These are phyloP conservation scores for Bacidia gigantensis DNA, from an alignment of 495 filamentous ascomycete genomes.

Conservation along the genomic window DNA sequence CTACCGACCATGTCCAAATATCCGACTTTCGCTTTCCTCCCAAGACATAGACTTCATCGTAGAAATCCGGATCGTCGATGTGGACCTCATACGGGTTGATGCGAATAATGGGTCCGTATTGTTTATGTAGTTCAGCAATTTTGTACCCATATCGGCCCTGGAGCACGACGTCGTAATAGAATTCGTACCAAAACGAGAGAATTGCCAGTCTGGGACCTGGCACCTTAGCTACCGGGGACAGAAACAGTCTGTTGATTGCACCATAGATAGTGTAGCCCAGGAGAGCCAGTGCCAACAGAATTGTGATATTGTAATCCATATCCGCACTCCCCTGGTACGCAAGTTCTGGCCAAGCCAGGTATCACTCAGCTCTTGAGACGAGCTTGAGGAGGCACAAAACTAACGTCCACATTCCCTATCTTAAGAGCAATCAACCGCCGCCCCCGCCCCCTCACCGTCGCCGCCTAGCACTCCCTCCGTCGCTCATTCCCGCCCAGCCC, in stretches of 20 bases:
- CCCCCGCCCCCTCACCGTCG: not conserved
- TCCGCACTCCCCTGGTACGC: not conserved
- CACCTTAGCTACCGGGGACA: slow-evolving; percentile 24
- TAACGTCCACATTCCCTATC: too few species aligned
- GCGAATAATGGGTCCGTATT: slow-evolving; percentile 29
- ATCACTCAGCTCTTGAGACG: too few species aligned
- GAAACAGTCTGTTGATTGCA: not conserved
- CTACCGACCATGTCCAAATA: not conserved
- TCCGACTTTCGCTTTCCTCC: slow-evolving; percentile 5
- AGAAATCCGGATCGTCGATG: slow-evolving; percentile 27
- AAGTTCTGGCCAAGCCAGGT: too few species aligned
- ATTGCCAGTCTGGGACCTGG: slow-evolving; percentile 39
- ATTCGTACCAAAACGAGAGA: slow-evolving; percentile 32
- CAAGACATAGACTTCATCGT: slow-evolving; percentile 24
- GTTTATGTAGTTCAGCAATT: slow-evolving; percentile 35
- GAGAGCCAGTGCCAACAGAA: not conserved
- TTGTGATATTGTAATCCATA: not conserved
- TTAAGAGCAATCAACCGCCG: too few species aligned
- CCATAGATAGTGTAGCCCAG: not conserved
- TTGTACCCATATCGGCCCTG: slow-evolving; percentile 32
- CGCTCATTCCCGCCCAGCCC: not conserved
- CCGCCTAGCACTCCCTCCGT: not conserved
- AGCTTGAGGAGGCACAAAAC: too few species aligned
- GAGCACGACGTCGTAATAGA: slow-evolving; percentile 36
- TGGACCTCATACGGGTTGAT: slow-evolving; percentile 30